Evolutionary conservation across 2,329 filamentous ascomycete species (phyloP).

Genomic region (Lasiodiplodia sp.): DNA sequence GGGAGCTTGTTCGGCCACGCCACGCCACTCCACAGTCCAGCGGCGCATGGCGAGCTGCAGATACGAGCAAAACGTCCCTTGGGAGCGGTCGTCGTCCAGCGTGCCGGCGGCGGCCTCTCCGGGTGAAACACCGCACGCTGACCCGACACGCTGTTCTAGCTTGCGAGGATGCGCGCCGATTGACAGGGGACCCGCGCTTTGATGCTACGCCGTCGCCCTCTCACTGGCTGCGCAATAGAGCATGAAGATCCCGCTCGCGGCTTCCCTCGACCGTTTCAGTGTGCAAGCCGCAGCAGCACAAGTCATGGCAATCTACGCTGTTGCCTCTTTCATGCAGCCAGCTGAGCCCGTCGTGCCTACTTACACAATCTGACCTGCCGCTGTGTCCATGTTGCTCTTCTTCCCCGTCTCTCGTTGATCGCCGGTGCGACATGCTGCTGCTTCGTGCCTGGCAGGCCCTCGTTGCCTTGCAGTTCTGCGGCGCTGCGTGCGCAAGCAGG

Average conservation of each 20-base stretch:
- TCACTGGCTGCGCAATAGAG: conserved; percentile 1
- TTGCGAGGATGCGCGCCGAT: conserved; percentile 17
- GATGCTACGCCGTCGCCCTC: neutral
- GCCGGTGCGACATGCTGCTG: conserved; percentile 13
- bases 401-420: conserved; percentile 3
- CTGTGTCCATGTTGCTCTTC: neutral
- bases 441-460: neutral
- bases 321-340: neutral
- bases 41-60: neutral
- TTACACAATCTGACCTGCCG: conserved; percentile 17
- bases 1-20: neutral
- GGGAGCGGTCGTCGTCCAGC: neutral
- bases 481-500: conserved; percentile 13
- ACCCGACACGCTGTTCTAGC: conserved; percentile 10
- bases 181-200: conserved; percentile 2
- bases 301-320: conserved; percentile 10
- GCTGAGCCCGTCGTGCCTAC: neutral
- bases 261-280: neutral
- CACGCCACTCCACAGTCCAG: conserved; percentile 6
- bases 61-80: conserved; percentile 20
- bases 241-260: conserved; percentile 10
- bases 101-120: neutral
- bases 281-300: neutral
- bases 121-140: conserved; percentile 1
- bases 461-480: conserved; percentile 1